phyloP scores from a whole-genome alignment of 73 alveolate species.

The Paramecium biaurelia region DNA sequence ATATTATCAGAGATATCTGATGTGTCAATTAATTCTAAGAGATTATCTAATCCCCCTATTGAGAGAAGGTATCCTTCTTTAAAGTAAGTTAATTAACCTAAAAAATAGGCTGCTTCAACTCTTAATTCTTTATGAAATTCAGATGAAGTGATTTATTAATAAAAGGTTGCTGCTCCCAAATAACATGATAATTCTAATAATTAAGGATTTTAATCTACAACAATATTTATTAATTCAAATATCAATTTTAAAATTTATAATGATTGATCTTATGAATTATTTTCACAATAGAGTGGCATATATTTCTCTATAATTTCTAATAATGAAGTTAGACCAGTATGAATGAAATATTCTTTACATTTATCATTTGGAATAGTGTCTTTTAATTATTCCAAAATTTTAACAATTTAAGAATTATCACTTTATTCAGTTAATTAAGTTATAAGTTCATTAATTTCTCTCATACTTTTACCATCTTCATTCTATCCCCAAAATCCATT shows the following conservation, averaged over 20 bases:
- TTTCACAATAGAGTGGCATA: constrained; percentile 54
- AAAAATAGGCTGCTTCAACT: constrained; percentile 65
- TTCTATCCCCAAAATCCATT: constrained; percentile 51
- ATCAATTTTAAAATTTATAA: constrained; percentile 39
- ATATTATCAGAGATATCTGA: constrained; percentile 57
- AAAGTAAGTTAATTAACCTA: constrained; percentile 48
- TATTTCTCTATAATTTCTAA: constrained; percentile 1
- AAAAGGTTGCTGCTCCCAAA: constrained; percentile 38
- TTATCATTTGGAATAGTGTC: constrained; percentile 9
- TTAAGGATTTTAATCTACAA: constrained; percentile 60
- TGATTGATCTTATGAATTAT: constrained; percentile 33
- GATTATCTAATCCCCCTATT: constrained; percentile 63
- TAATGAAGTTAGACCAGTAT: background rate
- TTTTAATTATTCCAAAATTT: background rate
- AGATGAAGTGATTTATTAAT: constrained; percentile 28
- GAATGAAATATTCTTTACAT: constrained; percentile 30
- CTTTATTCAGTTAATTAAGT: background rate
- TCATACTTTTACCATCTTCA: constrained; percentile 46
- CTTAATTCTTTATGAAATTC: constrained; percentile 67
- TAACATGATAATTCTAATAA: constrained; percentile 54
- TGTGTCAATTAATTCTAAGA: constrained; percentile 55
- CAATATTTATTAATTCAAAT: constrained; percentile 50
- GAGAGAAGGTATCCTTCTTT: constrained; percentile 29
- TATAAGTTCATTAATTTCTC: constrained; percentile 13
- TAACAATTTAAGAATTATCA: background rate